Evolutionary conservation across 2,329 filamentous ascomycete genomes (phyloP).

Genomic region (Sclerotinia sclerotiorum): DNA sequence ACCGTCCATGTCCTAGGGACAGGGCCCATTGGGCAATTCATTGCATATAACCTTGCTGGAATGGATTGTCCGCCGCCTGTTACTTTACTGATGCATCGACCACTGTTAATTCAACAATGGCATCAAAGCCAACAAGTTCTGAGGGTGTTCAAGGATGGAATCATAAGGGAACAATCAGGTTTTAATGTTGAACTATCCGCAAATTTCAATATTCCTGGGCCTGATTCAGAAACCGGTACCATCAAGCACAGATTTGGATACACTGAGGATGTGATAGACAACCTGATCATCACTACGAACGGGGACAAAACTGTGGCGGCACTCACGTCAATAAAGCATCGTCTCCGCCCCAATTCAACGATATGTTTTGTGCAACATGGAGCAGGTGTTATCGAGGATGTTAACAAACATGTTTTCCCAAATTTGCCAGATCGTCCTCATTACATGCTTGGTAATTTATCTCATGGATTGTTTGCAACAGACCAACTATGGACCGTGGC

Average conservation of each 20-base stretch:
- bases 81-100: conserved; percentile 60
- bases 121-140: conserved; percentile 47
- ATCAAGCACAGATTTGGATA: conserved; percentile 34
- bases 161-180: conserved; percentile 41
- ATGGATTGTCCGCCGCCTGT: conserved; percentile 61
- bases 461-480: conserved; percentile 44
- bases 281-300: conserved; percentile 69
- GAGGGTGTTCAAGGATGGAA: conserved; percentile 47
- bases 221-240: conserved; percentile 28
- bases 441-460: conserved; percentile 57
- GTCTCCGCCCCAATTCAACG: conserved; percentile 67
- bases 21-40: conserved; percentile 62
- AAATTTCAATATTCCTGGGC: conserved; percentile 33
- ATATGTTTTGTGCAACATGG: conserved; percentile 79
- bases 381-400: conserved; percentile 76
- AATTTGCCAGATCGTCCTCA: conserved; percentile 65
- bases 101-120: conserved; percentile 48
- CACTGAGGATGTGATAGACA: conserved; percentile 54
- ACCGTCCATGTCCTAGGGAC: conserved; percentile 64
- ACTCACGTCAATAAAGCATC: conserved; percentile 60
- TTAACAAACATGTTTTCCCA: conserved; percentile 70
- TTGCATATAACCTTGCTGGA: conserved; percentile 63
- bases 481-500: conserved; percentile 45
- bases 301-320: conserved; percentile 57
- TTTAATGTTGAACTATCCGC: conserved; percentile 39